Percentiles rank a stretch among this genome's conserved stretches.
Conservation (phyloP, 1,284 basidiomycete species). For the Microbotryum saponariae region DNA sequence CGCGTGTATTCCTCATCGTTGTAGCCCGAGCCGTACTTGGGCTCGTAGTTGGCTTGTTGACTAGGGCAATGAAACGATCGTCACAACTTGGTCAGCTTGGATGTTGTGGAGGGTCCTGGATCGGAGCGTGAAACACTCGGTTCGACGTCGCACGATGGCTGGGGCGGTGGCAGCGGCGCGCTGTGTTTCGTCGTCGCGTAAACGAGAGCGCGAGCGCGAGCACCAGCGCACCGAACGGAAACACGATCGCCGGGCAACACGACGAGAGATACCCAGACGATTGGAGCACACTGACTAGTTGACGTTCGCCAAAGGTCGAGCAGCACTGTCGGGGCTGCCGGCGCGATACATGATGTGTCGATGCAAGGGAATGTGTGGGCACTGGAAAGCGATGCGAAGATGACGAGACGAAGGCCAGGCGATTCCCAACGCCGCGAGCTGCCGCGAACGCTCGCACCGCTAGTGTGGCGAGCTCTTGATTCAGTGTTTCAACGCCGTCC, state of each 20-base stretch:
- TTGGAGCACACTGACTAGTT: constrained; percentile 1
- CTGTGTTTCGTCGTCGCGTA: background rate
- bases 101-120: background rate
- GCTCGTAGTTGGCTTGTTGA: too few relatives aligned
- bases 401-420: too few relatives aligned
- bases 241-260: background rate
- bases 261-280: background rate
- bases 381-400: too few relatives aligned
- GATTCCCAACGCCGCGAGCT: too few relatives aligned
- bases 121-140: background rate
- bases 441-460: too few relatives aligned
- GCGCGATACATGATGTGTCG: background rate
- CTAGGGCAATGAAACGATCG: too few relatives aligned
- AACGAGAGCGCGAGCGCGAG: background rate
- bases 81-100: too few relatives aligned
- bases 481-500: too few relatives aligned
- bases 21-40: too few relatives aligned
- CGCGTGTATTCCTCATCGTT: too few relatives aligned
- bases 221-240: background rate
- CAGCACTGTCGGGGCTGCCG: constrained; percentile 2
- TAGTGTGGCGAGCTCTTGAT: too few relatives aligned
- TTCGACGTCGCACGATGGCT: background rate
- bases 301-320: constrained; percentile 1
- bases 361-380: too few relatives aligned
- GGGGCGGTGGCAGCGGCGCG: background rate